Base-by-base conservation (phyloP, 495 filamentous ascomycete genomes). In the Hyaloscypha variabilis region DNA sequence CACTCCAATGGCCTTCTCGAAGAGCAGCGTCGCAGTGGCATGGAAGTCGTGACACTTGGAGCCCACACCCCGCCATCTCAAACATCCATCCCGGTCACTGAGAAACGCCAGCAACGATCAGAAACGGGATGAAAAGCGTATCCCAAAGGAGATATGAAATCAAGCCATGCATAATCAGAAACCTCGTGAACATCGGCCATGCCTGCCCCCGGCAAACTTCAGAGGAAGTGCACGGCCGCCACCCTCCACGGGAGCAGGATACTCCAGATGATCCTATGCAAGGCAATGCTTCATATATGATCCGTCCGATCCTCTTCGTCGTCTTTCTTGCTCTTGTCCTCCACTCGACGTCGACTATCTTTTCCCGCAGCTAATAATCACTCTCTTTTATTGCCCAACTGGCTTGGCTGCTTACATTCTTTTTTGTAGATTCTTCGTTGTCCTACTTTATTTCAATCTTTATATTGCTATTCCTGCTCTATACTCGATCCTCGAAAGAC, bases 301-400 rank as follows among this genome's bases (percentile, higher is more conserved):
- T 75, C 75, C 74, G 72, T 74, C 77, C 79, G 74, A 79, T 75
- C 79, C 77, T 24, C 58, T 62, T 76, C 76, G 75, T 79, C 78
- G 60, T 65, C 57, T 23, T 64, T 36, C 77, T 78, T 79, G 77
- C 78, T 66, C 58, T 62, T 61, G 30, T 65, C 26, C 62, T 66
- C 36, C 58, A 69, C 65, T 67, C 59, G 65, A 72, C 65, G 65
- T 70, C 63, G 60, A 72, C 65, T 72, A 70, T 63, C 21, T 55
- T 57, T 67, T 61, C 77, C n/a, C 77, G 78, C 80, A 80, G 81
- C 82, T 83, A 73, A 76, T 77, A 73, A 71, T 79, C 76, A 79
- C 81, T 81, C 81, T 83, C 83, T 79, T 79, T 79, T 74, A 76
- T 75, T 67, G 71, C 63, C 81, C 83, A 84, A 85, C 82, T 83